Evolutionary conservation across 1,284 basidiomycete genomes (phyloP), one percentile per base, ranked within the genome.

Genomic region (Hypsizygus ulmarius): DNA sequence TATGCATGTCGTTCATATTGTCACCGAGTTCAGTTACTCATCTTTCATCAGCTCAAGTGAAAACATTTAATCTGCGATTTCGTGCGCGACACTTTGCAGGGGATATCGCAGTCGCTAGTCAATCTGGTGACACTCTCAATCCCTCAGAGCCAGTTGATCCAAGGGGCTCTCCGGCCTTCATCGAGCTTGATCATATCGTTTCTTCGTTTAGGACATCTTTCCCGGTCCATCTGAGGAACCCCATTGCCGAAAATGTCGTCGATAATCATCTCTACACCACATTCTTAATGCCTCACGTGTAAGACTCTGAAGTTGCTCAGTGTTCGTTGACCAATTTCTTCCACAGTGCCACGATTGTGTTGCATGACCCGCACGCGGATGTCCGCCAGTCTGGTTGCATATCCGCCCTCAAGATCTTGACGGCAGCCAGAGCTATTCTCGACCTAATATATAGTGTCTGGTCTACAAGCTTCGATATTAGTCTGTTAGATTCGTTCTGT

Each of bases 311-410:
- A 36, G 9, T 47, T 39, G 39, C 19, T 16, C 18, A n/a, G 43
- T 34, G 30, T 34, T 47, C 32, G 28, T 14, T 29, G 35, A 42
- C 49, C 30, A 47, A 37, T 16, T 32, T 11, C 43, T 39, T 50
- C 49, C 52, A 35, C 48, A 87, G 84, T 7, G 77, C 81, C 5
- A 74, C 65, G 5, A 82, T 88, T 45, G 65, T 85, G 12, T 66
- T 89, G 28, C 86, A 88, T 54, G 86, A 89, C 53, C 82, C 85
- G 0, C 84, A 88, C 59, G 82, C 85, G 11, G 74, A 80, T 50
- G 69, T 84, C 39, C 68, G 72, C 28, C 66, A 64, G 39, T 68
- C 71, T n/a, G 75, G 74, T 18, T 87, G 86, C 58, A 70, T 79
- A 34, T 87, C 85, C 36, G 79, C 82, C 10, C 71, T 80, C 54